phyloP scores from a whole-genome alignment of 495 filamentous ascomycete species.

The Penicillium ucsense region DNA sequence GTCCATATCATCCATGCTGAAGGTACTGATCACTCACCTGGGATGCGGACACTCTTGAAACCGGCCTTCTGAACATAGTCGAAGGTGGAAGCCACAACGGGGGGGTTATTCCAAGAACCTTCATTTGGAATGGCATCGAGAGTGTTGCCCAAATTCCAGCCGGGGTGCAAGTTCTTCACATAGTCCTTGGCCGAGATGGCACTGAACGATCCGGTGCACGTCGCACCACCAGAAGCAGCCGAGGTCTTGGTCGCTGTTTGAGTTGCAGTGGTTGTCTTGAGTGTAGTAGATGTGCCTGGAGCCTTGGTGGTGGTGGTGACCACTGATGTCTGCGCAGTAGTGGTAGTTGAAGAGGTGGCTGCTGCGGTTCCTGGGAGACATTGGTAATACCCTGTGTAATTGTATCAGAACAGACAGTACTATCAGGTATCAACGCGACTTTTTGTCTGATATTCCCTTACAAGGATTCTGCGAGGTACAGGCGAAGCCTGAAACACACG shows the following conservation, averaged over 20 bases:
- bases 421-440: no score
- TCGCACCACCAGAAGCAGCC: conserved; percentile 1
- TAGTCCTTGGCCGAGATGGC: conserved; percentile 27
- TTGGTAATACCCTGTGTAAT: conserved; percentile 6
- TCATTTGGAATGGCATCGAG: conserved; percentile 50
- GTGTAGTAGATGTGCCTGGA: conserved; percentile 1
- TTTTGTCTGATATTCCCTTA: neutral
- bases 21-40: conserved; percentile 25
- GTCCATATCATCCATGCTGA: neutral
- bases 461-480: conserved; percentile 15
- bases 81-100: conserved; percentile 39
- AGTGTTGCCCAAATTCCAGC: conserved; percentile 44
- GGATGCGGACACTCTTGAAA: conserved; percentile 50
- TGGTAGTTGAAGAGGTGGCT: neutral
- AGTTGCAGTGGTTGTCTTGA: conserved; percentile 1
- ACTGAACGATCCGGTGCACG: conserved; percentile 27
- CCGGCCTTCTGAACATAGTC: conserved; percentile 42
- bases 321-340: neutral
- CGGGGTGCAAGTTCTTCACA: conserved; percentile 26
- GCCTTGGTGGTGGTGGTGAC: conserved; percentile 1
- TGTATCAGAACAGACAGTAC: neutral
- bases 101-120: conserved; percentile 49
- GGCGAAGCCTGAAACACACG: conserved; percentile 5
- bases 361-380: conserved; percentile 10
- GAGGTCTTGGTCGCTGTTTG: conserved; percentile 1